These are phyloP conservation scores for Coemansia sp. DNA, from an alignment of 371 early-diverging fungal genomes.

Conservation along the genomic window DNA sequence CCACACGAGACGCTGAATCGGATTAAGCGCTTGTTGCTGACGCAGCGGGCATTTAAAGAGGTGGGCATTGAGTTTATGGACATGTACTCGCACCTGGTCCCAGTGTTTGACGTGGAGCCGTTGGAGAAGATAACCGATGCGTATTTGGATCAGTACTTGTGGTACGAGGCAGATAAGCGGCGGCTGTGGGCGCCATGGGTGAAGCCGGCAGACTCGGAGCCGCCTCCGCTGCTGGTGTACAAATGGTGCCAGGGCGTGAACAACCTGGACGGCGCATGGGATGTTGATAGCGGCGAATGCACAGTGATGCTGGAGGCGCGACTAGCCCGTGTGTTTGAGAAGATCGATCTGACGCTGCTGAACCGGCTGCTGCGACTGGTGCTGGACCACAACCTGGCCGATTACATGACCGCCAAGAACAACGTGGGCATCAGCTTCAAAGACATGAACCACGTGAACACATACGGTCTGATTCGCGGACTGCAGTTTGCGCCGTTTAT, in stretches of 20 bases:
- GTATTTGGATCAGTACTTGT: slow-evolving; percentile 97
- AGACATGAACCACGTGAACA: slow-evolving; percentile 98
- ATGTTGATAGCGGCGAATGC: slow-evolving; percentile 86
- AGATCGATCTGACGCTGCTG: slow-evolving; percentile 96
- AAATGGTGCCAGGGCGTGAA: slow-evolving; percentile 99
- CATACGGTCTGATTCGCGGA: slow-evolving; percentile 96
- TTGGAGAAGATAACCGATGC: slow-evolving; percentile 99
- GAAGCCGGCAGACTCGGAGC: slow-evolving; percentile 97
- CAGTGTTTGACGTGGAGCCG: slow-evolving; percentile 96
- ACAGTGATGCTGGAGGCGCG: slow-evolving; percentile 94
- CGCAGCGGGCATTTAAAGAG: slow-evolving; percentile 99
- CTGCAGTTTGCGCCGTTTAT: slow-evolving; percentile 98
- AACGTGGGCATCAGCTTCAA: slow-evolving; percentile 97
- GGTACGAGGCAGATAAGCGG: slow-evolving; percentile 94
- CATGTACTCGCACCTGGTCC: slow-evolving; percentile 91
- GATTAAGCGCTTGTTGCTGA: slow-evolving; percentile 94
- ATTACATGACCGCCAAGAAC: slow-evolving; percentile 99
- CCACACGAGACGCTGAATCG: slow-evolving; percentile 90
- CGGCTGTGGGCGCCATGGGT: slow-evolving; percentile 97
- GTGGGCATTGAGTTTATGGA: slow-evolving; percentile 99
- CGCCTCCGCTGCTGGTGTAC: slow-evolving; percentile 94
- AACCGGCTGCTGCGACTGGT: slow-evolving; percentile 93
- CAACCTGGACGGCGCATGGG: slow-evolving; percentile 95
- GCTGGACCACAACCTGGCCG: slow-evolving; percentile 97
- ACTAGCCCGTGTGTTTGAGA: slow-evolving; percentile 91